Evolutionary conservation across 1,284 basidiomycete genomes (phyloP).

Genomic region (Ganoderma sinense): DNA sequence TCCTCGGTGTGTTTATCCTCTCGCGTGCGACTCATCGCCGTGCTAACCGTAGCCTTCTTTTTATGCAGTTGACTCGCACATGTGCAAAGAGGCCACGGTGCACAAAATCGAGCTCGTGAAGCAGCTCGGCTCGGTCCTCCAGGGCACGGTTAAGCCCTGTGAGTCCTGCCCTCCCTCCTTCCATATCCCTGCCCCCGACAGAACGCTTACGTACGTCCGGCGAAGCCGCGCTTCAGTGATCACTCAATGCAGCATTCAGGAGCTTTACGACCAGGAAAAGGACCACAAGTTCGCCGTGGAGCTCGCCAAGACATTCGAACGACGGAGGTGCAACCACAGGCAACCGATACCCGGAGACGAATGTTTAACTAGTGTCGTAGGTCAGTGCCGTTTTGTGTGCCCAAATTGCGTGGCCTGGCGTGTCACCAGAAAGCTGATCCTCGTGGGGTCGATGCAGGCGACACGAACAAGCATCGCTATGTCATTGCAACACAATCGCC

Average conservation of each 20-base stretch:
- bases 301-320: slow-evolving; percentile 92
- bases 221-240: slow-evolving; percentile 81
- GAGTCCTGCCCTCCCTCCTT: slow-evolving; percentile 41
- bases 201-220: slow-evolving; percentile 29
- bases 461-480: slow-evolving; percentile 92
- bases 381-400: slow-evolving; percentile 50
- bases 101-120: slow-evolving; percentile 80
- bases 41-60: slow-evolving; percentile 6
- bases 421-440: not conserved
- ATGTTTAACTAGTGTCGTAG: slow-evolving; percentile 86
- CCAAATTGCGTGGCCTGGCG: not conserved
- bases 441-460: slow-evolving; percentile 54
- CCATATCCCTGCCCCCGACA: not conserved
- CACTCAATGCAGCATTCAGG: slow-evolving; percentile 94
- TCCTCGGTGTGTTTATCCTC: slow-evolving; percentile 65
- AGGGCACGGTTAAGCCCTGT: slow-evolving; percentile 91
- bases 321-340: slow-evolving; percentile 93
- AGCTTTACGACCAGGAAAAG: slow-evolving; percentile 84
- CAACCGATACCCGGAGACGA: slow-evolving; percentile 83
- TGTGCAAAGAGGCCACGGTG: slow-evolving; percentile 75
- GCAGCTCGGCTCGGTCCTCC: slow-evolving; percentile 77
- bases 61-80: slow-evolving; percentile 81
- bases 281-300: slow-evolving; percentile 78
- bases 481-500: slow-evolving; percentile 84
- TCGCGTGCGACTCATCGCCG: not conserved